Base-by-base conservation (phyloP, 345 rosid species). In the Corchorus olitorius region DNA sequence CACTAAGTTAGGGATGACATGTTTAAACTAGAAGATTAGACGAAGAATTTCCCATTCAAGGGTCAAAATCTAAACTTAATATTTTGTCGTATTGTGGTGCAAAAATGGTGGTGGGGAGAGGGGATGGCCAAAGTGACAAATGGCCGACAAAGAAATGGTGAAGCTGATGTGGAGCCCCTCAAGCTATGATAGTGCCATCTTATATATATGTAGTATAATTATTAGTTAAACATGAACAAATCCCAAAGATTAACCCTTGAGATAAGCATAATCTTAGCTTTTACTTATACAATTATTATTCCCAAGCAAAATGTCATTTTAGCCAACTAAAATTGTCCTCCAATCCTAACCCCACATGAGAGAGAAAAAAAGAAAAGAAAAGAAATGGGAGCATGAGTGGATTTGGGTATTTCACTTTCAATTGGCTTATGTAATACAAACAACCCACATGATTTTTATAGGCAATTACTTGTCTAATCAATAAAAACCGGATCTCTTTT, bases 121-220 rank as follows among this genome's bases (percentile, higher is more conserved):
- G 27, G 27, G 27, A 27, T 0, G 48, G 33, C 55, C 73, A 37
- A 77, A 4, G 6, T 34, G 60, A 53, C 76, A 65, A 67, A 71
- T 82, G 88, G 88, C 88, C 87, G 87, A 82, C 87, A 82, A 70
- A 22, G 77, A 73, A 82, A 85, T 80, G 79, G 77, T 46, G 81
- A 72, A 77, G 80, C 76, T 78, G 82, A 72, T 50, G 85, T 69
- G 81, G 79, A 79, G 79, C 79, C 81, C 43, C 61, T 76, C 58
- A 35, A 22, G 68, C 20, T 65, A 41, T 70, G 74, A 77, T 74
- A 73, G 74, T 76, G 66, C 73, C 70, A 50, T 76, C 46, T 68
- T 43, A 66, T 39, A 6, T 39, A 39, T 39, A 2, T 74, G 22
- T 5, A 8, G 35, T 37, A 55, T 82, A 37, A 75, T 77, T 72